Conservation (phyloP, 805 yeast genomes). For the Starmerella riodocensis region DNA sequence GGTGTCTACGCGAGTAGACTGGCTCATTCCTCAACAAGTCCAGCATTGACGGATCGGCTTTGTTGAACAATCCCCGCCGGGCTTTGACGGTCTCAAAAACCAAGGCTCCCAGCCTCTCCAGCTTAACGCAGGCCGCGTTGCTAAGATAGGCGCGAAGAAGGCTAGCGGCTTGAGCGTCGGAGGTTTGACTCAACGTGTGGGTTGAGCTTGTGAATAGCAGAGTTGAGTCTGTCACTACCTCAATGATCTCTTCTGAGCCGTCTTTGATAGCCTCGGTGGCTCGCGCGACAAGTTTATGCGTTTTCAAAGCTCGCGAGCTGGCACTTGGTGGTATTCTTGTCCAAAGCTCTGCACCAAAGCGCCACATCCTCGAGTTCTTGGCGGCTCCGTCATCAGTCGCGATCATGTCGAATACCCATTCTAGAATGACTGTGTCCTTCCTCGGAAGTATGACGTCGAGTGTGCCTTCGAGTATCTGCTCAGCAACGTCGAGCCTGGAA, state of each 20-base stretch:
- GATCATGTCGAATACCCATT: constrained; percentile 28
- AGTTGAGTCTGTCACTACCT: neutral
- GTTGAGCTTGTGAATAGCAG: neutral
- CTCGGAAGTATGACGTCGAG: constrained; percentile 24
- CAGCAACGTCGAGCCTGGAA: constrained; percentile 20
- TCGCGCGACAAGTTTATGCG: constrained; percentile 7
- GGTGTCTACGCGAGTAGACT: neutral
- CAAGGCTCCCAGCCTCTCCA: neutral
- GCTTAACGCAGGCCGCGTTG: neutral
- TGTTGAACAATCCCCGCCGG: constrained; percentile 5
- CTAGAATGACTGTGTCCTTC: constrained; percentile 26
- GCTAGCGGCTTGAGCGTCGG: constrained; percentile 9
- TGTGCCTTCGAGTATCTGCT: constrained; percentile 14
- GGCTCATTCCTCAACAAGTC: constrained; percentile 5
- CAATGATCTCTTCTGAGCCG: neutral
- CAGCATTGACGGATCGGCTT: neutral
- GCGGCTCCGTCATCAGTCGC: constrained; percentile 16
- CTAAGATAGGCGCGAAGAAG: constrained; percentile 11
- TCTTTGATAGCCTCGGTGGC: constrained; percentile 1
- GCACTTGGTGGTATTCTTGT: constrained; percentile 2
- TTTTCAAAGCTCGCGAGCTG: constrained; percentile 9
- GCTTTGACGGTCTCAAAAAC: constrained; percentile 3
- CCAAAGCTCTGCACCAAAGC: constrained; percentile 11
- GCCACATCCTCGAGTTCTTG: constrained; percentile 17
- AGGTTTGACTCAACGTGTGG: constrained; percentile 2